Conservation (phyloP, 73 alveolate species). For the Paramecium primaurelia region DNA sequence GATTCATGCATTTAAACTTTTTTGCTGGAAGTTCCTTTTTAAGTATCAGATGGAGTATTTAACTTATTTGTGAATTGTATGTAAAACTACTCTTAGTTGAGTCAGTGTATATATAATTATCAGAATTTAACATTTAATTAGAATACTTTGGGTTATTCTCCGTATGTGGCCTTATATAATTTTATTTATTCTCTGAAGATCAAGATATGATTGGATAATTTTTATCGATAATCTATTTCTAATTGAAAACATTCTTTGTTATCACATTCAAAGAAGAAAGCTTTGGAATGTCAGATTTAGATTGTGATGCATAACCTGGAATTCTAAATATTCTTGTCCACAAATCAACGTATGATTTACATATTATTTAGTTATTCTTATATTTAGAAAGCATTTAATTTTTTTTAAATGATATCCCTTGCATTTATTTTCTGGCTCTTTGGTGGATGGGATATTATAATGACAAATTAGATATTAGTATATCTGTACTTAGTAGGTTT, state of each 20-base stretch:
- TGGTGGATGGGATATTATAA: background rate
- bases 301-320: slow-evolving; percentile 31
- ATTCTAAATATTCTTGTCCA: background rate
- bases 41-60: background rate
- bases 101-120: background rate
- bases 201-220: background rate
- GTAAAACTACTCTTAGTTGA: background rate
- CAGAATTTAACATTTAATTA: background rate
- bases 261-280: background rate
- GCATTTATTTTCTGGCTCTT: background rate
- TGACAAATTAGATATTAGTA: background rate
- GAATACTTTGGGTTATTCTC: background rate
- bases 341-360: background rate
- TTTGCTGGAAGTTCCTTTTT: background rate
- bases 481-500: background rate
- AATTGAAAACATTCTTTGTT: background rate
- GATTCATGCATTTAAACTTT: slow-evolving; percentile 4
- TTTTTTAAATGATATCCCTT: background rate
- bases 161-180: background rate
- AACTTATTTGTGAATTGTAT: background rate
- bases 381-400: background rate
- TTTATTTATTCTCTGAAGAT: background rate
- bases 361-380: background rate
- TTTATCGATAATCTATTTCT: background rate
- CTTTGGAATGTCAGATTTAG: background rate